Evolutionary conservation across 2,329 filamentous ascomycete species (phyloP).

Genomic region (Ceratocystis destructans): DNA sequence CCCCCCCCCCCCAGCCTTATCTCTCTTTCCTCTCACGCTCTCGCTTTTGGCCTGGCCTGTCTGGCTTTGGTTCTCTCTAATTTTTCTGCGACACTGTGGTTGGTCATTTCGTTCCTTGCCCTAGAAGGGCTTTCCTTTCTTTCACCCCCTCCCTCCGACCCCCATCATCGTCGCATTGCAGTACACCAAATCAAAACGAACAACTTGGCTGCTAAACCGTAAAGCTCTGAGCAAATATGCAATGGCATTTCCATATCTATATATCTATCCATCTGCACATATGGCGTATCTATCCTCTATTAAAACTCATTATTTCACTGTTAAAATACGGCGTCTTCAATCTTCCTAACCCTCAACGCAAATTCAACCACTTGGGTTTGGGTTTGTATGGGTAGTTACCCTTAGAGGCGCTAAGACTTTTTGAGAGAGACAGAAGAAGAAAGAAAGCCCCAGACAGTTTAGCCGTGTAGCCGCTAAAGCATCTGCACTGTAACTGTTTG

Average conservation of each 20-base stretch:
- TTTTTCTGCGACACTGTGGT: conserved; percentile 3
- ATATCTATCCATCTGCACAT: too few relatives aligned
- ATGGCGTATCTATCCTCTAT: too few relatives aligned
- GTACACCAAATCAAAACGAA: not conserved
- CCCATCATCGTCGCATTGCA: not conserved
- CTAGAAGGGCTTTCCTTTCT: not conserved
- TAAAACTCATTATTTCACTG: too few relatives aligned
- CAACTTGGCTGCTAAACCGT: not conserved
- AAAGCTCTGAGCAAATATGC: not conserved
- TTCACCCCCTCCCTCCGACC: not conserved
- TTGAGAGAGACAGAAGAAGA: not conserved
- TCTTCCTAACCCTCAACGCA: not conserved
- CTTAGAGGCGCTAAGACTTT: conserved; percentile 1
- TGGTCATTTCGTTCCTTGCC: conserved; percentile 3
- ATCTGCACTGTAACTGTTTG: conserved; percentile 5
- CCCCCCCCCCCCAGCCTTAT: not conserved
- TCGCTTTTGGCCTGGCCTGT: not conserved
- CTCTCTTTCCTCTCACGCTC: not conserved
- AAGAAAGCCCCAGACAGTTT: not conserved
- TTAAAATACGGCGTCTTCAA: too few relatives aligned
- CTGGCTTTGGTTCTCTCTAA: not conserved
- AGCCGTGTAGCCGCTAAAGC: not conserved
- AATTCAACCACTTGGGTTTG: not conserved
- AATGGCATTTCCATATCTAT: not conserved
- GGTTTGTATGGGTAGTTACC: not conserved